Evolutionary conservation across 2,329 filamentous ascomycete species (phyloP), one percentile per base, ranked within the genome.

Genomic region (Zasmidium cellare): DNA sequence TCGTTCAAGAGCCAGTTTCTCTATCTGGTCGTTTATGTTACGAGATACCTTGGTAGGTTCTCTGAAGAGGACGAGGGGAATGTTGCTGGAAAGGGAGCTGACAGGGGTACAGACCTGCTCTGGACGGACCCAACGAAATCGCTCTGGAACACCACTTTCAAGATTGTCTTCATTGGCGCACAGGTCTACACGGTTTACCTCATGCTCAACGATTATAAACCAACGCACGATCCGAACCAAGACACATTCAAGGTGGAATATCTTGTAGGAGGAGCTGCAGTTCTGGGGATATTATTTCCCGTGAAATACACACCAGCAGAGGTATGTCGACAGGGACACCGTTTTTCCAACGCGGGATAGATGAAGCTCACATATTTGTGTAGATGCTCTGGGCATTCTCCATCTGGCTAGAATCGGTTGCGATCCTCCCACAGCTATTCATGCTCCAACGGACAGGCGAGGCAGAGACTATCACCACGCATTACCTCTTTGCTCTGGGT

Each of bases 201-300:
- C 67, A 99, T 99, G 94, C 89, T 94, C 62, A 96, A 91, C 68
- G 90, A 93, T 70, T 99, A 94, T 85, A 96, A 96, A 77, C 93
- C 94, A 23, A 97, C 94, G 31, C 93, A 96, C 78, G 94, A 99
- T 72, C 91, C 93, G 55, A 96, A 96, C 73, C 86, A 96, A 73
- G 94, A 99, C 74, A 99, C 94, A 3, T 97, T 99, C 83, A 92
- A 92, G 67, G 91, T 97, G 48, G 90, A 96, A 76, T 99, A 97
- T 78, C 84, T 99, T 47, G 84, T 97, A 24, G 92, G 84, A 46
- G 91, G 88, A 55, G 90, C 91, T 60, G 86, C 87, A 14, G 79
- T 92, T 22, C 80, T 97, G 52, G 93, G 89, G 46, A 70, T 97
- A 57, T 70, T 97, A 24, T 89, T 96, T 68, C 92, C 94, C 1